A percentile compares a stretch with the other conserved stretches of the same genome.
phyloP scores from a whole-genome alignment of 768 basidiomycete genomes.

The Crepidotus variabilis region DNA sequence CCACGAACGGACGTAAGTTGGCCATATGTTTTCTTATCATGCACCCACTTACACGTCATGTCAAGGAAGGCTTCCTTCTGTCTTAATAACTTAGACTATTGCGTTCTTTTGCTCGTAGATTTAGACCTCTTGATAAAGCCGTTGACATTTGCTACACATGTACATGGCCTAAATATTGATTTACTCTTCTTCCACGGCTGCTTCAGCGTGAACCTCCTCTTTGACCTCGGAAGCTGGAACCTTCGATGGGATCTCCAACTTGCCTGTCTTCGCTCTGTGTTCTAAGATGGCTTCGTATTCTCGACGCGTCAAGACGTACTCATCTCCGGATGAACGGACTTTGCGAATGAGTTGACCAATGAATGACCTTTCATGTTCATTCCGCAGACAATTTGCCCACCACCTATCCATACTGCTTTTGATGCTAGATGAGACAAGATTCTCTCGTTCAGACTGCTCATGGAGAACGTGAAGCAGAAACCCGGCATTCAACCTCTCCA shows the following conservation, averaged over 20 bases:
- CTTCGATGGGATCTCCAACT: constrained; percentile 20
- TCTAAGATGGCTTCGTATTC: constrained; percentile 50
- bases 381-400: constrained; percentile 74
- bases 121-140: not conserved
- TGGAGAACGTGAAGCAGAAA: constrained; percentile 67
- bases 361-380: constrained; percentile 55
- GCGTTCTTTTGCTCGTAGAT: not conserved
- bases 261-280: constrained; percentile 34
- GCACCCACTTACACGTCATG: not conserved
- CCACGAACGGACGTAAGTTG: not conserved
- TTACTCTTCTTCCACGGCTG: not conserved
- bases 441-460: constrained; percentile 59
- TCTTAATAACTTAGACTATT: not conserved
- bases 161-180: not conserved
- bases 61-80: not conserved
- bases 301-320: constrained; percentile 51
- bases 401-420: constrained; percentile 68
- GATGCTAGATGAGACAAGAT: constrained; percentile 46
- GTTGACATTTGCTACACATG: too few relatives aligned
- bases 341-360: constrained; percentile 45
- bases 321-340: constrained; percentile 40
- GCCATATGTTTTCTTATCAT: not conserved
- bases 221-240: constrained; percentile 5
- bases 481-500: constrained; percentile 60
- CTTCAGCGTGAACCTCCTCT: too few relatives aligned